Evolutionary conservation across 2,329 filamentous ascomycete genomes (phyloP), one percentile per base, ranked within the genome.

Genomic region (Allantophomopsis cytisporea): DNA sequence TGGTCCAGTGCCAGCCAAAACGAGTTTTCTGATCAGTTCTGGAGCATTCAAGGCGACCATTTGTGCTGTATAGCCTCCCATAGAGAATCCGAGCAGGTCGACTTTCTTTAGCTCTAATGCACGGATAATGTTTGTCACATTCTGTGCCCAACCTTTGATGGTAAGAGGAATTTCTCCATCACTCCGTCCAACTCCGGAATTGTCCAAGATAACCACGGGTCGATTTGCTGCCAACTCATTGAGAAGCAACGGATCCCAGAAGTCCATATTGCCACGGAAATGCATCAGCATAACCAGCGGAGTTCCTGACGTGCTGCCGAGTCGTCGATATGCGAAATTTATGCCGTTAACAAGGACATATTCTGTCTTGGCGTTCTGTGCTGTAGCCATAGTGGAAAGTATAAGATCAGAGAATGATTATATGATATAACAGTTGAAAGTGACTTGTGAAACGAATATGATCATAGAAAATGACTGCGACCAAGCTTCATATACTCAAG

Each of bases 71-170:
- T 55, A 59, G 1, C 66, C 67, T 12, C 68, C 66, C 59, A 71
- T 65, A 8, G 63, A 68, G 50, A 66, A 71, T 1, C 68, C 68
- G 32, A 71, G 41, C 7, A 71, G 45, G 41, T 71, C 66, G 36
- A 62, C 54, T 37, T 61, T 47, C 0, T 40, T 23, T n/a, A 66
- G 45, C 2, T 39, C 39, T 12, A 64, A 43, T 2, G 55, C 51
- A 1, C 40, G 17, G 10, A 59, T 41, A 23, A 63, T 48, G 11
- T 41, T 38, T 32, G 46, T 50, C 32, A 49, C 49, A 36, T 43
- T 45, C 3, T n/a, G 35, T 7, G 39, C 39, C 43, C 63, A 60
- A 2, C 53, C 57, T 21, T 43, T 41, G 18, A 61, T 54, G 13
- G 61, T 56, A n/a, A 58, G 50, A 6, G 60, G 59, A 2, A 68